Evolutionary conservation across 495 filamentous ascomycete species (phyloP).

Genomic region (Xylaria curta): DNA sequence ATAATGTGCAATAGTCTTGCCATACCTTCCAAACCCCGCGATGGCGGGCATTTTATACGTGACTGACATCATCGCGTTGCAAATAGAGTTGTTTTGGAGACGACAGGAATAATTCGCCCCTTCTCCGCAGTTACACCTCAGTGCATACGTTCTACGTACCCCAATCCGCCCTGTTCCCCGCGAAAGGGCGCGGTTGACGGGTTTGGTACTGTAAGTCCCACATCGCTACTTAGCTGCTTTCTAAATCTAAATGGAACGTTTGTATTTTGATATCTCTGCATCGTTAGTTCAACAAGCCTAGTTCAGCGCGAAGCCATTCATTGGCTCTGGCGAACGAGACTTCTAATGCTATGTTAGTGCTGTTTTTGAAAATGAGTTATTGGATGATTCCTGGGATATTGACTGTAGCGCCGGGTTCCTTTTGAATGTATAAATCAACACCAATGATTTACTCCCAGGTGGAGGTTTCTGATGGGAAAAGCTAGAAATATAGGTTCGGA

Average conservation of each 20-base stretch:
- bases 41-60: slow-evolving; percentile 1
- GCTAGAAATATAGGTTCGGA: neutral
- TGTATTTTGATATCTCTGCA: too few relatives aligned
- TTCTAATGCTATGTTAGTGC: neutral
- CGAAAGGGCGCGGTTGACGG: slow-evolving; percentile 17
- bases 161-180: slow-evolving; percentile 6
- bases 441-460: too few relatives aligned
- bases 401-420: neutral
- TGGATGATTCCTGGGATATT: neutral
- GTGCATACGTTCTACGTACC: neutral
- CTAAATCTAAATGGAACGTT: too few relatives aligned
- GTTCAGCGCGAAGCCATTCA: neutral
- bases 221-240: neutral
- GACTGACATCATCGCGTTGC: slow-evolving; percentile 23
- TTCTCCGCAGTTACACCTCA: slow-evolving; percentile 9
- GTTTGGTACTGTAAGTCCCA: neutral
- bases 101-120: neutral
- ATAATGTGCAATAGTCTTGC: neutral
- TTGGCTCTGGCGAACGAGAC: neutral
- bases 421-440: neutral
- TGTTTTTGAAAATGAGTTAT: neutral
- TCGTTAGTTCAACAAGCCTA: too few relatives aligned
- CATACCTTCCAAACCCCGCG: neutral
- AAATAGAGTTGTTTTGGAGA: neutral
- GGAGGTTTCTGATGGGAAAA: too few relatives aligned